Base-by-base conservation (phyloP, 139 green algal species). In the Tetraselmis chui region DNA sequence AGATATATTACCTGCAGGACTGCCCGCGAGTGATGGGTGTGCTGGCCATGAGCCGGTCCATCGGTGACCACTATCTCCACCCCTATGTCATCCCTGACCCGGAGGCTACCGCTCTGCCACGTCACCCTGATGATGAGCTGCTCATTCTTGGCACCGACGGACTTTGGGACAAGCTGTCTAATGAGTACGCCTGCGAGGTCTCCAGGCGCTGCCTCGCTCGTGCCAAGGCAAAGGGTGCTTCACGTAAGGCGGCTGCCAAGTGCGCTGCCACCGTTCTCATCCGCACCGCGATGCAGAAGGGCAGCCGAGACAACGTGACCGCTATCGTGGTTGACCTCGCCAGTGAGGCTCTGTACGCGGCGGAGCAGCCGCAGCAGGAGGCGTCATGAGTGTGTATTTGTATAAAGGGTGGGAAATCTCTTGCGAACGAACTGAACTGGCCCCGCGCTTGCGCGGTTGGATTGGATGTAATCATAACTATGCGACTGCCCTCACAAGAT, bases 121-220 rank as follows among this genome's bases (percentile, higher is more conserved):
- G 87, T 27, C 81, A 87, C 58, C 32, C 78, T 28, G 83, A 83
- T 2, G 92, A 96, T 76, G 86, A 92, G 78, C 88, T 96, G 31
- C 79, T 96, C 81, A 87, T 96, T 31, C 82, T 96, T 86, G 92
- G 89, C 31, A 90, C 77, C 24, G 92, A 96, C 67, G 92, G 92
- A 0, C 77, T 96, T 75, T 96, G 92, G 92, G 92, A 96, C 67
- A 92, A 91, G 32, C 85, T 96, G 79, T 85, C 31, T 80, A 94
- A 93, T 80, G 88, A 95, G 80, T 67, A 96, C 83, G 92, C 92
- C 2, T 89, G 87, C 27, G 88, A 87, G 30, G 84, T 93, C 80
- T 91, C 92, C n/a, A 88, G 91, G 82, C 88, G 88, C 76, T 89
- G 85, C 80, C 86, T 95, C 78, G 30, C 81, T 11, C 81, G 88